A percentile compares a stretch with the other conserved stretches of the same genome.
These are phyloP conservation scores for Angomonas desouzai DNA, from an alignment of 208 protist genomes.

Conservation along the genomic window DNA sequence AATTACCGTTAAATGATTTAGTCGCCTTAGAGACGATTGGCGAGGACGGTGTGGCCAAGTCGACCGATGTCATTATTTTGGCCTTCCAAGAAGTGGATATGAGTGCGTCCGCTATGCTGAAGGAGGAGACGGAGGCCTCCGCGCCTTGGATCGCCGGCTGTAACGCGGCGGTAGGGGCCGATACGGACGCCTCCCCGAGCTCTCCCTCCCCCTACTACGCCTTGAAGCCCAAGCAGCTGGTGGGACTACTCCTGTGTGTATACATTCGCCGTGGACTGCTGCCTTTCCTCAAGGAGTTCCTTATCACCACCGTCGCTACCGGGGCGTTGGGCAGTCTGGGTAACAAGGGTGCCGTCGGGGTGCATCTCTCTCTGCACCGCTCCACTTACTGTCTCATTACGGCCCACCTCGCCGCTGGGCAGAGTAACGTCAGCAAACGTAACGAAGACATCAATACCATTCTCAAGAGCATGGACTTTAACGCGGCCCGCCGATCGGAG, in stretches of 20 bases:
- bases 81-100: conserved; percentile 92
- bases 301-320: conserved; percentile 66
- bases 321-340: conserved; percentile 81
- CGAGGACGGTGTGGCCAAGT: conserved; percentile 4
- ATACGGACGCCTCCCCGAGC: conserved; percentile 19
- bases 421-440: conserved; percentile 76
- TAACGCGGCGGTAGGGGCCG: conserved; percentile 49
- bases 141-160: conserved; percentile 64
- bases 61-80: conserved; percentile 73
- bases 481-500: conserved; percentile 42
- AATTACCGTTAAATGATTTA: conserved; percentile 26
- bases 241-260: conserved; percentile 80
- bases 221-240: conserved; percentile 80
- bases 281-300: conserved; percentile 44
- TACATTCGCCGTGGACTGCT: conserved; percentile 69
- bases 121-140: conserved; percentile 78
- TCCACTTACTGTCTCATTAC: conserved; percentile 85
- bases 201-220: conserved; percentile 47
- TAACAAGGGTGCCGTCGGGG: conserved; percentile 91
- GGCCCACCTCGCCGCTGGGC: conserved; percentile 92
- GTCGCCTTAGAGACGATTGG: conserved; percentile 19
- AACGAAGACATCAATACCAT: conserved; percentile 92
- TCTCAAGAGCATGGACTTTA: conserved; percentile 83
- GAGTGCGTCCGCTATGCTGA: conserved; percentile 83
- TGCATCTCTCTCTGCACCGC: conserved; percentile 71